Conservation (phyloP, 176 grass and related monocot genomes). For the Lolium rigidum region DNA sequence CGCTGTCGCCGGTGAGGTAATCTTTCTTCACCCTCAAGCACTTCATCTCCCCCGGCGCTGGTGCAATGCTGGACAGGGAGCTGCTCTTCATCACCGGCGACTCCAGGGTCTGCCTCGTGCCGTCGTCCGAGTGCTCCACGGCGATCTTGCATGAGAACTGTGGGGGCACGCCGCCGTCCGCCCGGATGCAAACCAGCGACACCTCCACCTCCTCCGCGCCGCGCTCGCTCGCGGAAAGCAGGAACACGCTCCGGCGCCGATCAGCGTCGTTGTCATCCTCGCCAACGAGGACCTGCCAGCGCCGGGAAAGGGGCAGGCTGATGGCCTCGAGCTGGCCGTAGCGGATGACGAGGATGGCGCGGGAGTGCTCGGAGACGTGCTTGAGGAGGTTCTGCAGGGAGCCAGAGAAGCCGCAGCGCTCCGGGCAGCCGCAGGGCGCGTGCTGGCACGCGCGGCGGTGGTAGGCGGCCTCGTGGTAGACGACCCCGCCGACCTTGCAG, state of each 20-base stretch:
- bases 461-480: constrained; percentile 2
- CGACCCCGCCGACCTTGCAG: background rate
- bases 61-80: background rate
- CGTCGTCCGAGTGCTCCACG: background rate
- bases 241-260: background rate
- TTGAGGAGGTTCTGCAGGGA: background rate
- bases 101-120: background rate
- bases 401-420: background rate
- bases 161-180: background rate
- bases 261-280: background rate
- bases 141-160: background rate
- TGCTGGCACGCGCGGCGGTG: background rate
- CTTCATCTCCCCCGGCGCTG: background rate
- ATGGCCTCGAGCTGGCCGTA: background rate
- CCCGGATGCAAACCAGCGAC: background rate
- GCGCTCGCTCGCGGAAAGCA: background rate
- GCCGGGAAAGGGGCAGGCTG: background rate
- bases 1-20: background rate
- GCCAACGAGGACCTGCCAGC: constrained; percentile 1
- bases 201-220: background rate
- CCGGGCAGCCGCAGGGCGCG: background rate
- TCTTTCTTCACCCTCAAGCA: constrained; percentile 4
- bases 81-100: background rate
- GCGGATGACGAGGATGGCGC: background rate
- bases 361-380: background rate